phyloP scores from a whole-genome alignment of 208 protist species.

The Acanthamoeba lenticulata region DNA sequence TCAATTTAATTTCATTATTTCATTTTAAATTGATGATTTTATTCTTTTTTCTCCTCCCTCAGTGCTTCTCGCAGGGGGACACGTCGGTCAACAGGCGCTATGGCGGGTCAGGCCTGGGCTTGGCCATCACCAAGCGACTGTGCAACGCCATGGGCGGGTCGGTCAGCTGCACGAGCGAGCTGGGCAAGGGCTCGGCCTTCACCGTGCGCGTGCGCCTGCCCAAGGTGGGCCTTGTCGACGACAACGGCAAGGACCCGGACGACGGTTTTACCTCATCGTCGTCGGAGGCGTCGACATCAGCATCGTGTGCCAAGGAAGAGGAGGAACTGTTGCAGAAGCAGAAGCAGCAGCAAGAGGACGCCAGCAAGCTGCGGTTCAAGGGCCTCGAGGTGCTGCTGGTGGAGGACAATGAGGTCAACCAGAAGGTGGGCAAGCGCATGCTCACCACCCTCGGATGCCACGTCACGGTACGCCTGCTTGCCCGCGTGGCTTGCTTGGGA shows the following conservation, averaged over 20 bases:
- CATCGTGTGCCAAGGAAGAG: no score
- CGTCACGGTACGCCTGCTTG: background rate
- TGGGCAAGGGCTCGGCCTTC: background rate
- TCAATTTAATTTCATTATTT: no score
- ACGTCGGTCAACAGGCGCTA: background rate
- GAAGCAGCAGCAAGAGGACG: background rate
- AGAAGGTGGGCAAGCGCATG: constrained; percentile 37
- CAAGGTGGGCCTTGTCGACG: no score
- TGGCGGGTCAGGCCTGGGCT: background rate
- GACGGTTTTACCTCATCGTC: no score
- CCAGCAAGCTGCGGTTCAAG: background rate
- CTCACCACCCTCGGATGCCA: background rate
- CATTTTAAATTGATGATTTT: background rate
- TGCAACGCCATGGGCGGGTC: background rate
- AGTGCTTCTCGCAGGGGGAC: background rate
- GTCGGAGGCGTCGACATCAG: no score
- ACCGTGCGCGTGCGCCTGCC: background rate
- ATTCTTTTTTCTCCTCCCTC: background rate
- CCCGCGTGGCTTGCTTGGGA: no score
- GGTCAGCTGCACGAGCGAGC: background rate
- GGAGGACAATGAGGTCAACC: constrained; percentile 42
- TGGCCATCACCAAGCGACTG: background rate
- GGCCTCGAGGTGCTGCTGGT: constrained; percentile 6
- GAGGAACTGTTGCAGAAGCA: background rate
- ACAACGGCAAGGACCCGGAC: no score